Evolutionary conservation across 2,329 filamentous ascomycete genomes (phyloP).

Genomic region (Fusarium buharicum): DNA sequence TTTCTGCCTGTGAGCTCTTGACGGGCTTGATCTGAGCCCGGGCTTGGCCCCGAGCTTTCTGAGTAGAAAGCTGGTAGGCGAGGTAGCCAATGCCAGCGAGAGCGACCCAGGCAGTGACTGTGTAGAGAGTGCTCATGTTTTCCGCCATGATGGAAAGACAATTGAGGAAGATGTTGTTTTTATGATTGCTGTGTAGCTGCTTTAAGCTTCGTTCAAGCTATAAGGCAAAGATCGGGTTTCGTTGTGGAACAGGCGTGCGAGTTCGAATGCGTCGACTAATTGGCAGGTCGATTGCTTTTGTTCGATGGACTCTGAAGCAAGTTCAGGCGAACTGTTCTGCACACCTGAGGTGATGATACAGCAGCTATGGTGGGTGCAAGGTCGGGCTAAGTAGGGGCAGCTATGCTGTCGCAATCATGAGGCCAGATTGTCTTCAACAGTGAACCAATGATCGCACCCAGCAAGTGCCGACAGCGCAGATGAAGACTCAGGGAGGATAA

Average conservation of each 20-base stretch:
- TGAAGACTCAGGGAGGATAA: slow-evolving; percentile 1
- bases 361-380: slow-evolving; percentile 26
- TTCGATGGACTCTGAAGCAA: slow-evolving; percentile 7
- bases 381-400: slow-evolving; percentile 24
- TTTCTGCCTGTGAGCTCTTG: slow-evolving; percentile 48
- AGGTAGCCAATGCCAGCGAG: slow-evolving; percentile 52
- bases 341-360: slow-evolving; percentile 9
- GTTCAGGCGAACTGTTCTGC: slow-evolving; percentile 16
- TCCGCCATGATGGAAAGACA: slow-evolving; percentile 47
- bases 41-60: slow-evolving; percentile 49
- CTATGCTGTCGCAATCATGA: slow-evolving; percentile 45
- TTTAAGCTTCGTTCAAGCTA: slow-evolving; percentile 28
- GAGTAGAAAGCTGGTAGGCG: slow-evolving; percentile 51
- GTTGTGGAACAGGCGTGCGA: slow-evolving; percentile 11
- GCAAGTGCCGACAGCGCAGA: slow-evolving; percentile 23
- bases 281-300: slow-evolving; percentile 10
- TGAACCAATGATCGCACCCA: slow-evolving; percentile 31
- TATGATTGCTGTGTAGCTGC: slow-evolving; percentile 21
- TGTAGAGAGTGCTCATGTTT: slow-evolving; percentile 52
- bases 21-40: slow-evolving; percentile 44
- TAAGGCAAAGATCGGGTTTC: slow-evolving; percentile 18
- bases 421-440: slow-evolving; percentile 49
- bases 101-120: slow-evolving; percentile 52
- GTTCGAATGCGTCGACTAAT: slow-evolving; percentile 9
- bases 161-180: slow-evolving; percentile 12